Percentiles rank a stretch among this genome's conserved stretches.
Conservation (phyloP, 2,329 filamentous ascomycete species). For the Byssoonygena ceratinophila region DNA sequence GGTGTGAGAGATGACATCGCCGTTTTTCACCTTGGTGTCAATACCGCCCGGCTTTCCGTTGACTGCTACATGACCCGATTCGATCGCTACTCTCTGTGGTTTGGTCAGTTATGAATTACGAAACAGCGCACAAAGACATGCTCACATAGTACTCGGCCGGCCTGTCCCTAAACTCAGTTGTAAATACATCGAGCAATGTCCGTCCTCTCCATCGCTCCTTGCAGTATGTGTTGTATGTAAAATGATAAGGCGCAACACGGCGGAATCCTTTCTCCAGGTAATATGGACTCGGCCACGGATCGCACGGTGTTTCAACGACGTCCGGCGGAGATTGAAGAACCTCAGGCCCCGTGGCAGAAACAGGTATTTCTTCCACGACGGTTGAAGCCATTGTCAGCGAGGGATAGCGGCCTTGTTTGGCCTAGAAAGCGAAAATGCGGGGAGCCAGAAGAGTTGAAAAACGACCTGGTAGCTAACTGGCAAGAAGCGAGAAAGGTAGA, state of each 20-base stretch:
- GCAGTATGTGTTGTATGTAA: constrained; percentile 87
- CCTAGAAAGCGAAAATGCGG: constrained; percentile 32
- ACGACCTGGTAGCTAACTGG: too few relatives aligned
- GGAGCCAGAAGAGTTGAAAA: constrained; percentile 28
- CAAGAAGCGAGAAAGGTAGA: neutral
- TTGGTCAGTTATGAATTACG: neutral
- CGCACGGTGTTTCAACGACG: constrained; percentile 26
- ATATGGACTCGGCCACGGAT: constrained; percentile 59
- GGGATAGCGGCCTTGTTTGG: constrained; percentile 28
- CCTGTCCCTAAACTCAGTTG: constrained; percentile 82
- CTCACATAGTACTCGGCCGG: constrained; percentile 73
- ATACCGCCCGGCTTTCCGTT: constrained; percentile 63
- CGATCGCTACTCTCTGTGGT: constrained; percentile 59
- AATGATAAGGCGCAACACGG: constrained; percentile 77
- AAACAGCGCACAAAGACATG: neutral
- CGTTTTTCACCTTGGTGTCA: constrained; percentile 68
- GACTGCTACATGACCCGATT: constrained; percentile 64
- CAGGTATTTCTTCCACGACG: constrained; percentile 20
- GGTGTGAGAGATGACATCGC: constrained; percentile 83
- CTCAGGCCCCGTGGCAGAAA: constrained; percentile 17
- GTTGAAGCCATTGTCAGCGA: constrained; percentile 32
- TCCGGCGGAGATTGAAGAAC: constrained; percentile 22
- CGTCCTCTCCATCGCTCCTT: constrained; percentile 87
- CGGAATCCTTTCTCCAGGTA: constrained; percentile 73
- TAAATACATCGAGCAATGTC: constrained; percentile 74